Percentiles rank a stretch among this genome's conserved stretches.
Evolutionary conservation across 495 filamentous ascomycete genomes (phyloP).

Genomic region (Pseudomonodictys pantanalensis): DNA sequence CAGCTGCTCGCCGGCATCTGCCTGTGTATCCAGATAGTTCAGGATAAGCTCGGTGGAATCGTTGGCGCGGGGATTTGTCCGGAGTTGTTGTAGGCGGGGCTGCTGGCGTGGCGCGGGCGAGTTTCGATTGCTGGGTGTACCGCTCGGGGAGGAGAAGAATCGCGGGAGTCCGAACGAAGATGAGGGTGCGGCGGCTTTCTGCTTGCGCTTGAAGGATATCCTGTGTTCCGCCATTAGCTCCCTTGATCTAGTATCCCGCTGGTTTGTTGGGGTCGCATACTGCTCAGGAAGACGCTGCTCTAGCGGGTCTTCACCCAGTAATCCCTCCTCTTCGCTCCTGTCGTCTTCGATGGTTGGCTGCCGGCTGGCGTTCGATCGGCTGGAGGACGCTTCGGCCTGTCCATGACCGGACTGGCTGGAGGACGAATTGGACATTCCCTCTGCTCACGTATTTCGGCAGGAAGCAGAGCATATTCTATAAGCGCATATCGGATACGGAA

Average conservation of each 20-base stretch:
- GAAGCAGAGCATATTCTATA: constrained; percentile 16
- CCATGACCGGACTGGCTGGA: constrained; percentile 35
- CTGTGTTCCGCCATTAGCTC: constrained; percentile 38
- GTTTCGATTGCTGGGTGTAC: constrained; percentile 27
- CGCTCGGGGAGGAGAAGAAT: constrained; percentile 50
- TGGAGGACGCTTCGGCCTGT: constrained; percentile 40
- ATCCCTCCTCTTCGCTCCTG: constrained; percentile 36
- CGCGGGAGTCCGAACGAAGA: constrained; percentile 59
- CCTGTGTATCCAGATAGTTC: constrained; percentile 38
- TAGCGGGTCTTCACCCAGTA: constrained; percentile 39
- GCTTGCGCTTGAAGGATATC: constrained; percentile 81
- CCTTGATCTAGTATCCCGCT: not conserved
- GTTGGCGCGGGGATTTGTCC: constrained; percentile 8
- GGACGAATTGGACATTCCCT: constrained; percentile 43
- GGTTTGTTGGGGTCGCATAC: constrained; percentile 14
- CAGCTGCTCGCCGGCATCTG: constrained; percentile 37
- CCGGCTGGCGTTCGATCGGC: constrained; percentile 26
- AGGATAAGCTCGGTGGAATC: constrained; percentile 43
- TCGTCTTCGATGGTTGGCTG: constrained; percentile 35
- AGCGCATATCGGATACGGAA: too few species aligned
- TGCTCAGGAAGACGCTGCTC: constrained; percentile 32
- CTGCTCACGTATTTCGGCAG: constrained; percentile 1
- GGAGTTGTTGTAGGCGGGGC: constrained; percentile 11
- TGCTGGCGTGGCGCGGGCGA: constrained; percentile 32
- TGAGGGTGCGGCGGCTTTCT: constrained; percentile 58